phyloP scores from a whole-genome alignment of 495 filamentous ascomycete species.

The Podospora bellae-mahoneyi region DNA sequence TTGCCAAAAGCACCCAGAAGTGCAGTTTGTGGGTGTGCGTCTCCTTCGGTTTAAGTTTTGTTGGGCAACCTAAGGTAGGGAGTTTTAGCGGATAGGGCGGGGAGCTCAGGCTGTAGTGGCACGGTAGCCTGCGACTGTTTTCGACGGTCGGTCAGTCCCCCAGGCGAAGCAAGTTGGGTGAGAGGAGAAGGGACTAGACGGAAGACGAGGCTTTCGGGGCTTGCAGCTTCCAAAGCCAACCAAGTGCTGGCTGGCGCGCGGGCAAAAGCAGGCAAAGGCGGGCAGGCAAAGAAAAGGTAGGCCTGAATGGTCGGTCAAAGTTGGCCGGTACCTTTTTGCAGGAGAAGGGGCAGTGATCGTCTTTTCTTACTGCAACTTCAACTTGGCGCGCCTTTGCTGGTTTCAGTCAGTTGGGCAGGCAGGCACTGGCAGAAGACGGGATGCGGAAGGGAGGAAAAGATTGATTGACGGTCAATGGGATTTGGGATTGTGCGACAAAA shows the following conservation, averaged over 20 bases:
- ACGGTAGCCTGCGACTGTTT: background rate
- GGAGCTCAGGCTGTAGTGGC: background rate
- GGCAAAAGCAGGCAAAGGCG: background rate
- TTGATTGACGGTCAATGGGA: too few species aligned
- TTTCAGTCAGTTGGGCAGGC: too few species aligned
- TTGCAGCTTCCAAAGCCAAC: background rate
- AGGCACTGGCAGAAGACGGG: too few species aligned
- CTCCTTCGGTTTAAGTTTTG: background rate
- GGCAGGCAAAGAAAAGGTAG: too few species aligned
- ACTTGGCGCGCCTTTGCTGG: too few species aligned
- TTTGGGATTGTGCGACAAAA: too few species aligned
- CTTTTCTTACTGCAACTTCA: too few species aligned
- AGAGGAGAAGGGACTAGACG: background rate
- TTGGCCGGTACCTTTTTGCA: background rate
- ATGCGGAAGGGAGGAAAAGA: too few species aligned
- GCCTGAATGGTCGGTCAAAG: background rate
- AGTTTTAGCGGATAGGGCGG: background rate
- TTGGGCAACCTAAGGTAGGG: background rate
- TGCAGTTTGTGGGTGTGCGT: background rate
- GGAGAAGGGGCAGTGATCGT: background rate
- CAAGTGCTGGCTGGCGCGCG: background rate
- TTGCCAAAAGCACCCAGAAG: background rate
- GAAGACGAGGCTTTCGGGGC: background rate
- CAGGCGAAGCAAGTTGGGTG: background rate
- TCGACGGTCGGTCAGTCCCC: background rate